Evolutionary conservation across 441 rosid species (phyloP).

Genomic region (Manihot esculenta): DNA sequence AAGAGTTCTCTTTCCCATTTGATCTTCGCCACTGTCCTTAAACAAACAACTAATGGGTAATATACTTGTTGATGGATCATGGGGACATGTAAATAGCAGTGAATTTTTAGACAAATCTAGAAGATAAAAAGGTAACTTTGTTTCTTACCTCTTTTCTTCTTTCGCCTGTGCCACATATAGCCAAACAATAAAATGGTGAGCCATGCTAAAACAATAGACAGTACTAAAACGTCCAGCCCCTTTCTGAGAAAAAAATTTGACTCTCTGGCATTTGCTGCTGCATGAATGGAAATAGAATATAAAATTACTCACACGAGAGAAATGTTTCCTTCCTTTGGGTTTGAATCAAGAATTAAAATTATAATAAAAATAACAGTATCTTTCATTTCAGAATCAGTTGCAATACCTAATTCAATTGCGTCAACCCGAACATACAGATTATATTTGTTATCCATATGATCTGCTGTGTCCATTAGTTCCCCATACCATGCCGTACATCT

Average conservation of each 20-base stretch:
- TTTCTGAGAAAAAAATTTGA: not conserved
- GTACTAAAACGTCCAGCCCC: slow-evolving; percentile 1
- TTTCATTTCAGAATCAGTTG: not conserved
- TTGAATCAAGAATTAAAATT: not conserved
- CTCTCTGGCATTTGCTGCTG: slow-evolving; percentile 10
- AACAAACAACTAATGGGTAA: not conserved
- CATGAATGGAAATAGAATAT: not conserved
- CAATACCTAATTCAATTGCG: slow-evolving; percentile 27
- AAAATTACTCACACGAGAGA: not conserved
- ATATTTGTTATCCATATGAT: not conserved
- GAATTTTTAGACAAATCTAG: not conserved
- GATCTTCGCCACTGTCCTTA: slow-evolving; percentile 1
- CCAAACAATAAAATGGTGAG: not conserved
- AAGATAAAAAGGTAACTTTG: not conserved
- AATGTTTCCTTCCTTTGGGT: no score
- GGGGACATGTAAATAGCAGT: not conserved
- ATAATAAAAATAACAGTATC: not conserved
- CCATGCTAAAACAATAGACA: slow-evolving; percentile 16
- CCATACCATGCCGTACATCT: slow-evolving; percentile 31
- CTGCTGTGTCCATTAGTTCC: slow-evolving; percentile 18
- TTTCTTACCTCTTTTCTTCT: slow-evolving; percentile 6
- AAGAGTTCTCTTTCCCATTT: not conserved
- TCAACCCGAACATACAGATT: slow-evolving; percentile 25
- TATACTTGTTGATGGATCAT: not conserved
- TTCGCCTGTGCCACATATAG: slow-evolving; percentile 8